Conservation (phyloP, 345 rosid species). For the Cardiospermum halicacabum region DNA sequence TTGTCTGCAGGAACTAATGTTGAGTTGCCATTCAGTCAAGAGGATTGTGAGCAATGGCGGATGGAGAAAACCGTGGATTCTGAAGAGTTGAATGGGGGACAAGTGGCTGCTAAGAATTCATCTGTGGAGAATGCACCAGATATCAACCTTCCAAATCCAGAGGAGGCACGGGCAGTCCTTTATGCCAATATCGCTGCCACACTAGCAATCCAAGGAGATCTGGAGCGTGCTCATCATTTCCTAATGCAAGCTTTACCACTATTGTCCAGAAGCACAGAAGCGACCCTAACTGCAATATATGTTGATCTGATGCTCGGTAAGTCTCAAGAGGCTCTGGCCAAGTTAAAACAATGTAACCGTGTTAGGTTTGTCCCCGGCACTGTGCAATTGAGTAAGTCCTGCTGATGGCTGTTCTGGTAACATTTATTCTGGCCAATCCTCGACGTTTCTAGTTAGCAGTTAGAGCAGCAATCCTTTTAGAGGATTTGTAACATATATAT, state of each 20-base stretch:
- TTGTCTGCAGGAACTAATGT: slow-evolving; percentile 55
- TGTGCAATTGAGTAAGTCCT: slow-evolving; percentile 28
- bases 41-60: slow-evolving; percentile 65
- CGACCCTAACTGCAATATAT: slow-evolving; percentile 71
- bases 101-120: slow-evolving; percentile 30
- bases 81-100: slow-evolving; percentile 57
- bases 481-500: slow-evolving; percentile 70
- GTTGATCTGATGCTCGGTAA: slow-evolving; percentile 69
- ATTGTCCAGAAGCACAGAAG: slow-evolving; percentile 61
- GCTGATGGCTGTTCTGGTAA: slow-evolving; percentile 20
- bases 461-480: slow-evolving; percentile 48
- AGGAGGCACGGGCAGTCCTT: slow-evolving; percentile 81
- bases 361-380: slow-evolving; percentile 58
- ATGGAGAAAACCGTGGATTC: slow-evolving; percentile 43
- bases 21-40: slow-evolving; percentile 60
- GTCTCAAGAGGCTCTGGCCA: slow-evolving; percentile 71
- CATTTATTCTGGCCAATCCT: slow-evolving; percentile 20
- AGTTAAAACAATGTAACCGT: slow-evolving; percentile 65
- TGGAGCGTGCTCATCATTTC: slow-evolving; percentile 58
- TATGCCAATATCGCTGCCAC: slow-evolving; percentile 69
- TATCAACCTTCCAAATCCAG: slow-evolving; percentile 59
- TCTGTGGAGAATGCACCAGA: slow-evolving; percentile 27
- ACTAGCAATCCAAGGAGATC: slow-evolving; percentile 70
- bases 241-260: slow-evolving; percentile 50
- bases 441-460: slow-evolving; percentile 32